A percentile compares a stretch with the other conserved stretches of the same genome.
Evolutionary conservation across 345 rosid genomes (phyloP).

Genomic region (Geranium rotundifolium): DNA sequence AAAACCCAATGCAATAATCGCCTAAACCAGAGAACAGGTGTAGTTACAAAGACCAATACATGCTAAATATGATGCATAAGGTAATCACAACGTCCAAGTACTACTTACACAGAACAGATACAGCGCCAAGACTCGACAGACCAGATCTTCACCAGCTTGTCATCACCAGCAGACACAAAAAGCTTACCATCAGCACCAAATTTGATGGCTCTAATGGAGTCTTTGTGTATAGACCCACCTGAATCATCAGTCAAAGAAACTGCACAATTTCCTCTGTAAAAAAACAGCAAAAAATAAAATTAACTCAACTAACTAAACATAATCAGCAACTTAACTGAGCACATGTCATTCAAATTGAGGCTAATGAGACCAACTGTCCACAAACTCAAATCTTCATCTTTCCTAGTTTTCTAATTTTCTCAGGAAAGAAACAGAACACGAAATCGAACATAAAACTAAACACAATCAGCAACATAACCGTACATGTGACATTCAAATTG

Average conservation of each 20-base stretch:
- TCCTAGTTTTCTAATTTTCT: too few species aligned
- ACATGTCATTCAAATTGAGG: neutral
- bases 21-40: too few species aligned
- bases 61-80: neutral
- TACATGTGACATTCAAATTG: neutral
- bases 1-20: neutral
- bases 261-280: slow-evolving; percentile 36
- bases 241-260: slow-evolving; percentile 57
- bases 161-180: slow-evolving; percentile 84
- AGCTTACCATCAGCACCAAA: slow-evolving; percentile 60
- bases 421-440: too few species aligned
- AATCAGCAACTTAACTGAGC: neutral
- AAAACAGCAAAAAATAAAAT: slow-evolving; percentile 2
- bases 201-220: slow-evolving; percentile 74
- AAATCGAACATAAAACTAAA: too few species aligned
- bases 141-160: slow-evolving; percentile 88
- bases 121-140: slow-evolving; percentile 69
- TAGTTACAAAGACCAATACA: too few species aligned
- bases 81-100: neutral
- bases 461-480: neutral
- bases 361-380: neutral
- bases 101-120: slow-evolving; percentile 51
- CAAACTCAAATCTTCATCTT: neutral
- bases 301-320: neutral
- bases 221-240: slow-evolving; percentile 38